A percentile compares a stretch with the other conserved stretches of the same genome.
phyloP scores from a whole-genome alignment of 169 alveolate species.

The Perkinsus chesapeaki region DNA sequence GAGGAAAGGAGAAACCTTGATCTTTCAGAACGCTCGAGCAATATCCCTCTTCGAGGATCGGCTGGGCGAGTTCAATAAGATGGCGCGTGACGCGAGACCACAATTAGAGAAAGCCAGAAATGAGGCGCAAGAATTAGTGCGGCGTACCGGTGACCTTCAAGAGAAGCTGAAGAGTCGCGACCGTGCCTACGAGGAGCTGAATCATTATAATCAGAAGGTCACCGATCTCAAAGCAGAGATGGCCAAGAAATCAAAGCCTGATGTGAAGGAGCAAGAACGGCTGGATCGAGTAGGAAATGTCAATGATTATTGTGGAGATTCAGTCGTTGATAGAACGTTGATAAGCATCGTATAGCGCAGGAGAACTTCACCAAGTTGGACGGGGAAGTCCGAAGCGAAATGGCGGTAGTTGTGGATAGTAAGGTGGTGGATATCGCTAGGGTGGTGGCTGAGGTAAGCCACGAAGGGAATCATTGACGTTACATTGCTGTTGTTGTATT shows the following conservation, averaged over 20 bases:
- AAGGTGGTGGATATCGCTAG: background rate
- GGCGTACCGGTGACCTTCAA: background rate
- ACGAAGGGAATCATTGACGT: background rate
- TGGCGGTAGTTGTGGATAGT: background rate
- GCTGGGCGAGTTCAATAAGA: background rate
- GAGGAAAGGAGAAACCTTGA: too few relatives aligned
- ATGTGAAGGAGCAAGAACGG: background rate
- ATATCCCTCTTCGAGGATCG: background rate
- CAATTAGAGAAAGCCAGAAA: background rate
- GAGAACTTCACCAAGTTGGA: background rate
- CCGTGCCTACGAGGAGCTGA: background rate
- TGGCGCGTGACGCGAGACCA: background rate
- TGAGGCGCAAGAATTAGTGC: background rate
- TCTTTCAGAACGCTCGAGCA: background rate
- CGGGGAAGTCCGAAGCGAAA: background rate
- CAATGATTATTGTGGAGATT: background rate
- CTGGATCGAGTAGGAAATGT: background rate
- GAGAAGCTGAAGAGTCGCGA: background rate
- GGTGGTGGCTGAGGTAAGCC: background rate
- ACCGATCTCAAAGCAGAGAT: background rate
- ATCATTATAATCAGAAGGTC: background rate
- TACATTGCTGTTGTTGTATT: background rate
- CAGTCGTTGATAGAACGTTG: background rate
- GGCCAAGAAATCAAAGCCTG: background rate
- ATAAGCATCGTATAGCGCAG: background rate